Base-by-base conservation (phyloP, 2,329 filamentous ascomycete genomes). In the Arthroderma sp. region DNA sequence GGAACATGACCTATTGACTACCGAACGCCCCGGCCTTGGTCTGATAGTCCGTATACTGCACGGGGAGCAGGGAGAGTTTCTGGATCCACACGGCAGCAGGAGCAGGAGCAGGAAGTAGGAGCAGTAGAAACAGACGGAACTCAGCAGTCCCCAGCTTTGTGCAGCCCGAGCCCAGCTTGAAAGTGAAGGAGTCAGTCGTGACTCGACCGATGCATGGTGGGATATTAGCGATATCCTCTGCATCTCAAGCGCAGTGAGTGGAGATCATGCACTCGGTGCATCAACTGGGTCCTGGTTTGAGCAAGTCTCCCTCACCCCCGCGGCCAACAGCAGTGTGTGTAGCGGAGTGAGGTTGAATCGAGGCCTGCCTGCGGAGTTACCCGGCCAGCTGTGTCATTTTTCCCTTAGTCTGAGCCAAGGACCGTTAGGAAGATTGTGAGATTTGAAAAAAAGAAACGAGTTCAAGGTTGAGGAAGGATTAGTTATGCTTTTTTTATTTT, bases 101-200 rank as follows among this genome's bases (percentile, higher is more conserved):
- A 51, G 15, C 13, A 33, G 44, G n/a, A 31, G 33, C 44, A 9
- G 25, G 44, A 1, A 51, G 15, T 5, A 33, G 44, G n/a, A 31
- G 44, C 5, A 51, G 15, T 5, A 33, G 44, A 31, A 31, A 51
- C 44, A 9, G 25, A 33, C 9, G 35, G 35, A 33, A 33, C 44
- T 33, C 44, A 49, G 15, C 15, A 43, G 39, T 43, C 19, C 17
- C 39, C 44, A 17, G 44, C 1, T 49, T 21, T 47, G 19, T 23
- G 19, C 44, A 49, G 44, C 44, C 44, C n/a, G 13, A 25, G 44
- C 19, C 23, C 44, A 51, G 44, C 44, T 51, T 25, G 25, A 9
- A 51, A 51, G 15, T 51, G 44, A 51, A 51, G 44, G 44, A 51
- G 44, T 33, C 13, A 33, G 28, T n/a, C n/a, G n/a, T 51, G 44